Evolutionary conservation across 495 filamentous ascomycete genomes (phyloP), one percentile per base, ranked within the genome.

Genomic region (Pyrenopolyporus hunteri): DNA sequence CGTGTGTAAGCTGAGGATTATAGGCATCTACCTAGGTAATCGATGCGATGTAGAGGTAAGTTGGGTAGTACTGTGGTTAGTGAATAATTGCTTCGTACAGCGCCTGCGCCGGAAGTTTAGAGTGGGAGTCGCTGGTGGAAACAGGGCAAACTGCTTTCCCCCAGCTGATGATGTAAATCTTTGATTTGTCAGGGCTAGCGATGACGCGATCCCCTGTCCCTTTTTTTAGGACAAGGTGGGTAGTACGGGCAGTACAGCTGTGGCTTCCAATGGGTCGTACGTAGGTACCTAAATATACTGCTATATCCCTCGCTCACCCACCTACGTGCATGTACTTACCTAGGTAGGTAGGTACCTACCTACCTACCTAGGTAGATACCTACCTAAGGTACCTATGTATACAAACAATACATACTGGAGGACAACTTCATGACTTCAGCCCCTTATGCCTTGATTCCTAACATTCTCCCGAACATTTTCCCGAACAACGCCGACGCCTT

Each of bases 161-260:
- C n/a, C 13, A 17, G 25, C 43, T 46, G 49, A 59, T 56, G 50
- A 65, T 65, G 56, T 59, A 56, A 65, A 51, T 17, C 19, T 39
- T 59, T 59, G 62, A 65, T 65, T 65, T 65, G 62, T 65, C 56
- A 65, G 56, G 55, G 6, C 13, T n/a, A 3, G 23, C 26, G 14
- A 57, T 63, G 59, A 63, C 59, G 59, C 57, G 59, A 45, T 56
- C 25, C 37, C 23, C n/a, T n/a, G n/a, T n/a, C n/a, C n/a, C n/a
- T n/a, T n/a, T n/a, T n/a, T n/a, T n/a, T n/a, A n/a, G n/a, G n/a
- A n/a, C n/a, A n/a, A n/a, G n/a, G n/a, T n/a, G n/a, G n/a, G n/a
- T n/a, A n/a, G n/a, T n/a, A n/a, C n/a, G n/a, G n/a, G n/a, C n/a
- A n/a, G n/a, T n/a, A n/a, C n/a, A n/a, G n/a, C 26, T 29, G 26